These are phyloP conservation scores for Saksenaea vasiformis DNA, from an alignment of 371 early-diverging fungal genomes.

Conservation along the genomic window DNA sequence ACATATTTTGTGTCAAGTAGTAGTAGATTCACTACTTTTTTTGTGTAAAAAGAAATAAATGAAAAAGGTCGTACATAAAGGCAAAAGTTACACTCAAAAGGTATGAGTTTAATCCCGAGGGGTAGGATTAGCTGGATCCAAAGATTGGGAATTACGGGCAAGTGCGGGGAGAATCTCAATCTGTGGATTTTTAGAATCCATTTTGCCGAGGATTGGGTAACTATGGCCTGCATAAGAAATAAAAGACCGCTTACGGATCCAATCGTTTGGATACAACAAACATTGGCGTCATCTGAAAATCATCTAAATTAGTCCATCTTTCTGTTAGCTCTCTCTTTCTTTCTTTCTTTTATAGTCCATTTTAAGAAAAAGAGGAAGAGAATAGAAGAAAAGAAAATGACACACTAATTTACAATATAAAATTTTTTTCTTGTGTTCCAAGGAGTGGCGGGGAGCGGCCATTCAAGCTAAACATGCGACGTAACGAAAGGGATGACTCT, in stretches of 20 bases:
- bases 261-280: constrained; percentile 4
- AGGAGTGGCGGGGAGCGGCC: constrained; percentile 2
- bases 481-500: constrained; percentile 1
- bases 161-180: constrained; percentile 4
- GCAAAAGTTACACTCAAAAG: too few species aligned
- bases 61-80: background rate
- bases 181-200: background rate
- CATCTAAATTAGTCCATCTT: background rate
- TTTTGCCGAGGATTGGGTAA: constrained; percentile 5
- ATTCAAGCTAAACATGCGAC: constrained; percentile 4
- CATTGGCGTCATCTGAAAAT: background rate
- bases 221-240: constrained; percentile 4
- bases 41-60: background rate
- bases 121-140: background rate
- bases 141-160: background rate
- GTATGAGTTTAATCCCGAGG: background rate
- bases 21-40: constrained; percentile 1
- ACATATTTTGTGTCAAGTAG: background rate
- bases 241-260: constrained; percentile 3
- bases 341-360: background rate
- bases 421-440: background rate
- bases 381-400: background rate
- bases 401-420: background rate
- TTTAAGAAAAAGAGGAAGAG: background rate
- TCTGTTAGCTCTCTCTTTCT: too few species aligned